Percentiles rank a stretch among this genome's conserved stretches.
These are phyloP conservation scores for Euptelea pleiosperma DNA, from an alignment of 164 flowering plant genomes.

Conservation along the genomic window DNA sequence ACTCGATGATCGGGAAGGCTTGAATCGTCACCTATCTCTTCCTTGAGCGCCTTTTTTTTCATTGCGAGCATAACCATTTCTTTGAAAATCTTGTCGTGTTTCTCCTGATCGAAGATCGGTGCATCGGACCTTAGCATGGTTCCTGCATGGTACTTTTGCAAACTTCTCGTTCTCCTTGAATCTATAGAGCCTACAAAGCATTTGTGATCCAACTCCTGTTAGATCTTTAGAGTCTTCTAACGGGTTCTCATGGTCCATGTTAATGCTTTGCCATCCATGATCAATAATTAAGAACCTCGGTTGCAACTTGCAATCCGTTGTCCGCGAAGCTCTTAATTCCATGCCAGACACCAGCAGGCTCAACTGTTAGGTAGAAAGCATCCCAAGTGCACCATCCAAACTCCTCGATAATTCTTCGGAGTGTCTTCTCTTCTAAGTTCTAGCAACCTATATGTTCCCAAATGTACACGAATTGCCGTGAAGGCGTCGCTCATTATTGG, in stretches of 20 bases:
- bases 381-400: slow-evolving; percentile 72
- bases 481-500: slow-evolving; percentile 43
- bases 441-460: slow-evolving; percentile 42
- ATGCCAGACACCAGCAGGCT: slow-evolving; percentile 40
- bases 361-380: slow-evolving; percentile 47
- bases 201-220: slow-evolving; percentile 51
- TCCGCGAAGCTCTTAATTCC: slow-evolving; percentile 40
- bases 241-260: slow-evolving; percentile 46
- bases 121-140: slow-evolving; percentile 2
- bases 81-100: neutral
- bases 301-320: slow-evolving; percentile 46
- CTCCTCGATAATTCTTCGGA: slow-evolving; percentile 41
- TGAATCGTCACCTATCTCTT: neutral
- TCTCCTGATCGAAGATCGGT: neutral
- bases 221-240: slow-evolving; percentile 30
- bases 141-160: slow-evolving; percentile 25
- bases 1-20: neutral
- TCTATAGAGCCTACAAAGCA: slow-evolving; percentile 44
- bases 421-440: slow-evolving; percentile 39
- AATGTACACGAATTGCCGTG: slow-evolving; percentile 29
- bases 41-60: neutral
- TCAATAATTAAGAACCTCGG: slow-evolving; percentile 47
- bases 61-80: neutral
- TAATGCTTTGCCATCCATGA: slow-evolving; percentile 61
- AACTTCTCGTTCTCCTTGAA: slow-evolving; percentile 48